Percentiles rank a stretch among this genome's conserved stretches.
Evolutionary conservation across 352 stramenopile species (phyloP).

Genomic region (Plasmopara muralis): DNA sequence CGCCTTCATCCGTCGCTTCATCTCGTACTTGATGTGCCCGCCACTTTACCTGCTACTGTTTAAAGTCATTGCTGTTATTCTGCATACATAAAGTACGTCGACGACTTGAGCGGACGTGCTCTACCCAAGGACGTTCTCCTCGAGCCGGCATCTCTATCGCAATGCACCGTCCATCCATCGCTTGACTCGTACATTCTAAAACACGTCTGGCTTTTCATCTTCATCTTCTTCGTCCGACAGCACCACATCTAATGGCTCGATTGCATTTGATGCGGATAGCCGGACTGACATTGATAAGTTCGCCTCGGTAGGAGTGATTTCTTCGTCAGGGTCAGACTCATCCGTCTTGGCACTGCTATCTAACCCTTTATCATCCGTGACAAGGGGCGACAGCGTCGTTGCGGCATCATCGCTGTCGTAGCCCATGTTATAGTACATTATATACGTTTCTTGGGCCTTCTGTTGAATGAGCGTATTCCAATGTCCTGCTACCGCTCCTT

Average conservation of each 20-base stretch:
- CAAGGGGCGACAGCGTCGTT: slow-evolving; percentile 19
- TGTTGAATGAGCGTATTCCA: slow-evolving; percentile 85
- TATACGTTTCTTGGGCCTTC: slow-evolving; percentile 81
- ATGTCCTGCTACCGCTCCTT: slow-evolving; percentile 43
- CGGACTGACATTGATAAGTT: slow-evolving; percentile 27
- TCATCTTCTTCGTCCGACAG: slow-evolving; percentile 39
- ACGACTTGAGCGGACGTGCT: no score
- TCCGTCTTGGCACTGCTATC: slow-evolving; percentile 52
- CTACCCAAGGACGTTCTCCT: no score
- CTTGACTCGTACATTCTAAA: slow-evolving; percentile 2
- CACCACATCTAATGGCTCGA: slow-evolving; percentile 40
- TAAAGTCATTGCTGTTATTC: no score
- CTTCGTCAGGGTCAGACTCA: slow-evolving; percentile 46
- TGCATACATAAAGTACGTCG: no score
- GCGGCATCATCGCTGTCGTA: slow-evolving; percentile 71
- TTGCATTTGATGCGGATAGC: slow-evolving; percentile 29
- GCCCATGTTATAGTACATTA: slow-evolving; percentile 87
- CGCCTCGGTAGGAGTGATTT: slow-evolving; percentile 23
- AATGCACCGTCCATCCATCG: slow-evolving; percentile 27
- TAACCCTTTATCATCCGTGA: slow-evolving; percentile 33
- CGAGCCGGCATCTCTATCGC: slow-evolving; percentile 3
- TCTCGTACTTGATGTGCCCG: no score
- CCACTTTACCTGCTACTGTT: no score
- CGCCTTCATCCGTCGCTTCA: background rate
- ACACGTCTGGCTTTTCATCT: no score